These are phyloP conservation scores for Phialophora expanda DNA, from an alignment of 2,329 filamentous ascomycete genomes.

Conservation along the genomic window DNA sequence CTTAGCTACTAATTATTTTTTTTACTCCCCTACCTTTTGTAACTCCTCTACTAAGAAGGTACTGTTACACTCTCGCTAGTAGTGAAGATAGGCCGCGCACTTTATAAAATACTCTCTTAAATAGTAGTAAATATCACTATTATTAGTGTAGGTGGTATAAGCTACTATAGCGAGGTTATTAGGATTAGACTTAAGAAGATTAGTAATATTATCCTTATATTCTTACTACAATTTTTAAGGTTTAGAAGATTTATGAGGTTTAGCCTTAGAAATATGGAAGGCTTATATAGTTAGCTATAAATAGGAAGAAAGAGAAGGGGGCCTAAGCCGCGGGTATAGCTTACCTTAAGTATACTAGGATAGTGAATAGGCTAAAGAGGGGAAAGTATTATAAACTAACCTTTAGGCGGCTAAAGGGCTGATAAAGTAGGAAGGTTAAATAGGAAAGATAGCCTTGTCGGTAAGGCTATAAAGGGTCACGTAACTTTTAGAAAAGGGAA, in stretches of 20 bases:
- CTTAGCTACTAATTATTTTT: constrained; percentile 1
- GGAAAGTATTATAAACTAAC: constrained; percentile 4
- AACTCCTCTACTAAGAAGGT: not conserved
- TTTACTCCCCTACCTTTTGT: not conserved
- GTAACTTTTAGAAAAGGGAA: no score
- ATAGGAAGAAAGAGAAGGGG: no score
- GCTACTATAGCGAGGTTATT: not conserved
- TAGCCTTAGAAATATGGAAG: no score
- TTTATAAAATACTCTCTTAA: not conserved
- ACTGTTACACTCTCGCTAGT: not conserved
- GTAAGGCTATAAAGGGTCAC: no score
- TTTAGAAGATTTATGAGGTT: no score
- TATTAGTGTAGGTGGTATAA: not conserved
- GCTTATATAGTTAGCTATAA: no score
- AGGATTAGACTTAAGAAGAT: not conserved
- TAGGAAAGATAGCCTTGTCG: no score
- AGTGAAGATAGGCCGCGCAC: not conserved
- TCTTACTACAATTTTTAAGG: no score
- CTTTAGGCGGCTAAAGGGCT: no score
- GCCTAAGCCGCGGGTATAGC: not conserved
- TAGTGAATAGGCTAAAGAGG: not conserved
- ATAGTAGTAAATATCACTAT: not conserved
- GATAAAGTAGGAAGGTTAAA: no score
- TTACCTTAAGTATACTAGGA: constrained; percentile 1
- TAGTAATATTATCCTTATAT: not conserved